Percentiles rank a stretch among this genome's conserved stretches.
These are phyloP conservation scores for Sesbania bispinosa DNA, from an alignment of 306 rosid species.

Conservation along the genomic window DNA sequence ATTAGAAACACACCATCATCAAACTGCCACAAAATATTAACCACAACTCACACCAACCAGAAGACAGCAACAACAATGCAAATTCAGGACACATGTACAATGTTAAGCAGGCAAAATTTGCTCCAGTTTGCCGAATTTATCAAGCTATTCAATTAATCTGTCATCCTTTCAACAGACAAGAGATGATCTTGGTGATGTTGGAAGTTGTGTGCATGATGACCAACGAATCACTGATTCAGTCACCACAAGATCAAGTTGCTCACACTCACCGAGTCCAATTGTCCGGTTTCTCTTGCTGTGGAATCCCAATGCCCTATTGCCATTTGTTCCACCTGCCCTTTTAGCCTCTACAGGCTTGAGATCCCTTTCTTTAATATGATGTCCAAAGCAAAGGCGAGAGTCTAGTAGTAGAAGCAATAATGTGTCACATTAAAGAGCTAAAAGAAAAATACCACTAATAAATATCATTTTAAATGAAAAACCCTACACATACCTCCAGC, in stretches of 20 bases:
- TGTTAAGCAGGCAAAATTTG: conserved; percentile 17
- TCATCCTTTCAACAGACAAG: conserved; percentile 48
- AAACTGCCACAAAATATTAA: conserved; percentile 21
- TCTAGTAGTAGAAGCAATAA: conserved; percentile 37
- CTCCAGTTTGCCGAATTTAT: neutral
- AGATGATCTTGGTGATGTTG: conserved; percentile 59
- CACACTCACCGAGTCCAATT: conserved; percentile 62
- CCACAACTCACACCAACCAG: conserved; percentile 19
- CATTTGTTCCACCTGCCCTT: conserved; percentile 36
- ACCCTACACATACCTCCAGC: conserved; percentile 36
- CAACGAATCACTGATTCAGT: conserved; percentile 69
- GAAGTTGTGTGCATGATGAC: conserved; percentile 68
- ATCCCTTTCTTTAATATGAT: conserved; percentile 25
- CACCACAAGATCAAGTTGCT: conserved; percentile 58
- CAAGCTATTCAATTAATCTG: neutral
- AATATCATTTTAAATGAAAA: neutral
- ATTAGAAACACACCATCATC: conserved; percentile 16
- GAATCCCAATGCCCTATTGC: conserved; percentile 40
- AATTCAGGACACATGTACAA: neutral
- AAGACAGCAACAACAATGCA: conserved; percentile 9
- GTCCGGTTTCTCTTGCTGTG: conserved; percentile 63
- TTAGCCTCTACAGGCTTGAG: conserved; percentile 37
- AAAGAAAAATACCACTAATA: neutral
- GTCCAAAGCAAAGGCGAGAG: conserved; percentile 39
- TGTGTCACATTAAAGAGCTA: neutral